Percentiles rank a stretch among this genome's conserved stretches.
Conservation (phyloP, 148 eudicot genomes). For the Heliosperma pusillum region DNA sequence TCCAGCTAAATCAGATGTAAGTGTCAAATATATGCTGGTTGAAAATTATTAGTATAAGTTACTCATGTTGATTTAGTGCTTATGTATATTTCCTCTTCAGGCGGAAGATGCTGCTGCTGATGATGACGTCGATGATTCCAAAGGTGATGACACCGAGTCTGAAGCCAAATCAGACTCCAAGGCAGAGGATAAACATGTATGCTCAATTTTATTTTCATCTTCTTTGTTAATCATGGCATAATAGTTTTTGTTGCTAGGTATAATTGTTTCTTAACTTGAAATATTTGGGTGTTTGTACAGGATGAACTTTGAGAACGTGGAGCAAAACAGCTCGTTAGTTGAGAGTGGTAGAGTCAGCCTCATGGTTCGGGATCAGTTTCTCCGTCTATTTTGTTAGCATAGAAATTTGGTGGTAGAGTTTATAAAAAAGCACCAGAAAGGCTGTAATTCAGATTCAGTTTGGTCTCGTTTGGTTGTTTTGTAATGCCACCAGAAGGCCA, state of each 20-base stretch:
- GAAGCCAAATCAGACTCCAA: slow-evolving; percentile 32
- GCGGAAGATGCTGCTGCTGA: slow-evolving; percentile 64
- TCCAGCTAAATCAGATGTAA: slow-evolving; percentile 83
- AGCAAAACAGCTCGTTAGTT: not conserved
- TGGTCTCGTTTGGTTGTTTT: slow-evolving; percentile 23
- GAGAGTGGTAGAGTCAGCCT: slow-evolving; percentile 21
- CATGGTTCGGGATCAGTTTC: slow-evolving; percentile 13
- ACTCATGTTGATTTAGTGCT: not conserved
- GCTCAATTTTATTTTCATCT: not conserved
- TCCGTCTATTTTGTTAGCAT: slow-evolving; percentile 16
- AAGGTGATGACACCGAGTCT: slow-evolving; percentile 29
- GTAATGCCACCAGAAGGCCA: slow-evolving; percentile 13
- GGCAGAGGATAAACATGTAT: slow-evolving; percentile 49
- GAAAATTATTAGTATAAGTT: not conserved
- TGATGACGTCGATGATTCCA: slow-evolving; percentile 33
- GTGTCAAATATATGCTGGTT: slow-evolving; percentile 6
- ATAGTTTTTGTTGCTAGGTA: not conserved
- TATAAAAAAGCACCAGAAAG: slow-evolving; percentile 19
- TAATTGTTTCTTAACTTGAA: not conserved
- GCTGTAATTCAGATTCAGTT: slow-evolving; percentile 8
- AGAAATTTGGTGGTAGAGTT: slow-evolving; percentile 27
- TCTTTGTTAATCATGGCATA: not conserved
- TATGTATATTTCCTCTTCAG: slow-evolving; percentile 28
- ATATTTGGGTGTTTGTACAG: slow-evolving; percentile 36
- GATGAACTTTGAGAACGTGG: slow-evolving; percentile 63